Evolutionary conservation across 306 rosid species (phyloP).

Genomic region (Medicago ruthenica): DNA sequence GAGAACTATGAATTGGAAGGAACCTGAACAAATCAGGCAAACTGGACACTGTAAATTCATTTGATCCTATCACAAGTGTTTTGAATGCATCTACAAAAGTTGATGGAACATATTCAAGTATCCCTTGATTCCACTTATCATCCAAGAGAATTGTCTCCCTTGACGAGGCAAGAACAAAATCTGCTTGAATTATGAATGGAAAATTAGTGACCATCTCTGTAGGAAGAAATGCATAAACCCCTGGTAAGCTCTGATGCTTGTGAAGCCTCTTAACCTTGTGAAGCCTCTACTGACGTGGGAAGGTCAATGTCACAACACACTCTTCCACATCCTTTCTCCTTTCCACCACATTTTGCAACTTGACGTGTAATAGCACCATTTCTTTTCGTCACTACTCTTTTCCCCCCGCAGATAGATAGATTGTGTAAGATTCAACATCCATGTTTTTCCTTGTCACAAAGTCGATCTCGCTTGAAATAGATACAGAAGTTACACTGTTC

Average conservation of each 20-base stretch:
- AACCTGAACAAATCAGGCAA: neutral
- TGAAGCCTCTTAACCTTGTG: neutral
- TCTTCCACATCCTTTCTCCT: neutral
- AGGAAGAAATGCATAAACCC: neutral
- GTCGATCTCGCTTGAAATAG: neutral
- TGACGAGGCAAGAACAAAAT: neutral
- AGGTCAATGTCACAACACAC: neutral
- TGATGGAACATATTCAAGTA: neutral
- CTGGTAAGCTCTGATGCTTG: too few species aligned
- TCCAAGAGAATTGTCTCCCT: neutral
- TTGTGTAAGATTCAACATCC: neutral
- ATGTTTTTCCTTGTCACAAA: neutral
- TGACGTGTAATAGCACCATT: neutral
- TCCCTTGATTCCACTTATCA: neutral
- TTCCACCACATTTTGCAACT: neutral
- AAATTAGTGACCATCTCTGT: neutral
- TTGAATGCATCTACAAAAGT: neutral
- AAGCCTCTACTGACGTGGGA: neutral
- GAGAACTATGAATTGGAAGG: neutral
- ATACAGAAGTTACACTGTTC: neutral
- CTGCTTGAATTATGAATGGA: neutral
- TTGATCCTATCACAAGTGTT: neutral
- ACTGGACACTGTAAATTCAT: neutral
- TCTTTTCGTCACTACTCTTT: neutral
- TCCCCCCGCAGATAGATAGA: slow-evolving; percentile 1